phyloP scores from a whole-genome alignment of 192 early-diverging fungal species.

The Gonapodya prolifera region DNA sequence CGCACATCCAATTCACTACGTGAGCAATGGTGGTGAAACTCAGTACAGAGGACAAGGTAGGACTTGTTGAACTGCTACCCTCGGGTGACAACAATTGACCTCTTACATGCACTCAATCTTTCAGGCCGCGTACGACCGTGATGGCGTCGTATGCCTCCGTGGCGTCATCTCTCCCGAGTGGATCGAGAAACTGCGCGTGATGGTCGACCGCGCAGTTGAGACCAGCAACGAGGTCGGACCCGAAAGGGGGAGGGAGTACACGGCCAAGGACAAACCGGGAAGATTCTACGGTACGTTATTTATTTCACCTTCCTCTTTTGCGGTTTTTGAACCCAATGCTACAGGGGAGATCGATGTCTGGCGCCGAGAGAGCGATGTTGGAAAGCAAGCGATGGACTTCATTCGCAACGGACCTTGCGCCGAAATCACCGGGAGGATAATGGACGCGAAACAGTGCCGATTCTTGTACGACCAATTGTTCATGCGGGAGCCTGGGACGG shows the following conservation, averaged over 20 bases:
- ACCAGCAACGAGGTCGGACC: not conserved
- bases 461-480: slow-evolving; percentile 4
- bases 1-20: no score
- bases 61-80: no score
- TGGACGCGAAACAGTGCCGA: not conserved
- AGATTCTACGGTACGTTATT: not conserved
- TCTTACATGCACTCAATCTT: no score
- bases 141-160: not conserved
- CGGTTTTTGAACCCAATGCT: not conserved
- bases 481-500: not conserved
- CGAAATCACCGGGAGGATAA: not conserved
- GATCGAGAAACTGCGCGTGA: not conserved
- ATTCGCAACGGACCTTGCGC: not conserved
- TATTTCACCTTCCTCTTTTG: not conserved
- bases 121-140: not conserved
- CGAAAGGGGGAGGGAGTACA: not conserved
- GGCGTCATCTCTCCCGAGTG: not conserved
- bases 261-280: not conserved
- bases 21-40: no score
- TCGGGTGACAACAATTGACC: no score
- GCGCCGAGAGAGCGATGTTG: not conserved
- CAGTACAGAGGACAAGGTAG: no score
- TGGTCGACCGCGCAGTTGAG: not conserved
- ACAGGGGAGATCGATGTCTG: not conserved
- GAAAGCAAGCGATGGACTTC: not conserved